Conservation (phyloP, 768 basidiomycete species). For the Mycena pura region DNA sequence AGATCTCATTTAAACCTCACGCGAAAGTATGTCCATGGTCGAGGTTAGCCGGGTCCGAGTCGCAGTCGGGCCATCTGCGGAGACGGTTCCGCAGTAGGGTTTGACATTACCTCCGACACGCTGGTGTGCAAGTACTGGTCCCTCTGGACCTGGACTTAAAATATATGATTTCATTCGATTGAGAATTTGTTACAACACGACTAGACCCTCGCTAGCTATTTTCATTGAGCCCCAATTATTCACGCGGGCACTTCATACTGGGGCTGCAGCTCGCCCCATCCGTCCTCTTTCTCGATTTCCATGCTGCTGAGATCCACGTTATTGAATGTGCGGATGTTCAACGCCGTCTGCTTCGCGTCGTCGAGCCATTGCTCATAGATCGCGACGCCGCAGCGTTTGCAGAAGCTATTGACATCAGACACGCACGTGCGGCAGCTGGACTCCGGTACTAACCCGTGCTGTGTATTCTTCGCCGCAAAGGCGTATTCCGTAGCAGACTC, state of each 20-base stretch:
- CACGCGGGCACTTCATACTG: neutral
- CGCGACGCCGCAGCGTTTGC: slow-evolving; percentile 8
- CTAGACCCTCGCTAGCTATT: too few species aligned
- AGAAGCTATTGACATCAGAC: neutral
- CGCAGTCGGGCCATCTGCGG: too few species aligned
- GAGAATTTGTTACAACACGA: neutral
- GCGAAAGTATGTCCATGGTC: too few species aligned
- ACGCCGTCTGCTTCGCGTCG: neutral
- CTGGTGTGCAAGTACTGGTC: too few species aligned
- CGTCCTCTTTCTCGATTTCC: neutral
- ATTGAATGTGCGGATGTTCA: slow-evolving; percentile 18
- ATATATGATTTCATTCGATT: neutral
- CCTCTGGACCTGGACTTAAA: too few species aligned
- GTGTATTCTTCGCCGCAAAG: neutral
- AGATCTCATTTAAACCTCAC: too few species aligned
- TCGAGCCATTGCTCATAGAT: neutral
- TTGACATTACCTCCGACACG: too few species aligned
- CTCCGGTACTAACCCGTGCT: neutral
- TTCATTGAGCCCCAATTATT: neutral
- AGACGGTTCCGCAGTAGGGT: too few species aligned
- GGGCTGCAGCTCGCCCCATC: neutral
- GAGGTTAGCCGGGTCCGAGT: too few species aligned
- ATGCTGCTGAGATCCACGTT: slow-evolving; percentile 1
- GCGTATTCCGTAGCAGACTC: slow-evolving; percentile 13
- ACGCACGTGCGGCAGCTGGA: neutral